Evolutionary conservation across 176 grass and related monocot species (phyloP).

Genomic region (Hyparrhenia diplandra): DNA sequence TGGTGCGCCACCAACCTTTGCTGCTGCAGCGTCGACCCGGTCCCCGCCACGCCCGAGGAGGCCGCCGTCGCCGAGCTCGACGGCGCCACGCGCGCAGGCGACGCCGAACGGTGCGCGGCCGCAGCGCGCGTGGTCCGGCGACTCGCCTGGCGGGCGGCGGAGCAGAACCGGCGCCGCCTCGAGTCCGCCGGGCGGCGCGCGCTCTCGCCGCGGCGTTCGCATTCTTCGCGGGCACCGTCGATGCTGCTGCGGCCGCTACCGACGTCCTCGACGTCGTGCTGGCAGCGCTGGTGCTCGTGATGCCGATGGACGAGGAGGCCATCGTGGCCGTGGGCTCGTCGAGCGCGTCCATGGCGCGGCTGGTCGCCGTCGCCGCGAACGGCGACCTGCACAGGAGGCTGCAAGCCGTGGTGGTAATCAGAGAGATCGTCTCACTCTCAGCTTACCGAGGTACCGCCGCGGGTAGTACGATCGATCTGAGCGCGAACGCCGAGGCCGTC

Average conservation of each 20-base stretch:
- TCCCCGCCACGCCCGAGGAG: constrained; percentile 19
- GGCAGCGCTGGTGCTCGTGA: constrained; percentile 31
- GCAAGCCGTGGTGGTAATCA: constrained; percentile 30
- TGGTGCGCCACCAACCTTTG: constrained; percentile 44
- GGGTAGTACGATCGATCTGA: neutral
- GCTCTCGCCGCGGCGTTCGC: constrained; percentile 27
- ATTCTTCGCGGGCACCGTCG: neutral
- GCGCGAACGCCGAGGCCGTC: constrained; percentile 27
- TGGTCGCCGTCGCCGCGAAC: constrained; percentile 21
- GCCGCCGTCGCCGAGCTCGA: neutral
- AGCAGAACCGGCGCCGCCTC: constrained; percentile 28
- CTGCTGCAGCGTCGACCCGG: constrained; percentile 13
- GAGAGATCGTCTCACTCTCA: constrained; percentile 14
- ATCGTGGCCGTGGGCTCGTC: constrained; percentile 13
- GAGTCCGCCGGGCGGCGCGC: constrained; percentile 16
- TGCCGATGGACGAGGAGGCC: constrained; percentile 38
- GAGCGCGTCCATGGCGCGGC: neutral
- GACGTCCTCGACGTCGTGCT: constrained; percentile 25
- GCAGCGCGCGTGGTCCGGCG: constrained; percentile 8
- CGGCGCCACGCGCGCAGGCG: neutral
- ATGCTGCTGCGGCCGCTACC: neutral
- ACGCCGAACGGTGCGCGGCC: neutral
- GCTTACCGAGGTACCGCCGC: neutral
- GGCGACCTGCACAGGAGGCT: constrained; percentile 31
- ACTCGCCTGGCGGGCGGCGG: neutral